A percentile compares a stretch with the other conserved stretches of the same genome.
These are phyloP conservation scores for Penicillium macrosclerotiorum DNA, from an alignment of 495 filamentous ascomycete species.

Conservation along the genomic window DNA sequence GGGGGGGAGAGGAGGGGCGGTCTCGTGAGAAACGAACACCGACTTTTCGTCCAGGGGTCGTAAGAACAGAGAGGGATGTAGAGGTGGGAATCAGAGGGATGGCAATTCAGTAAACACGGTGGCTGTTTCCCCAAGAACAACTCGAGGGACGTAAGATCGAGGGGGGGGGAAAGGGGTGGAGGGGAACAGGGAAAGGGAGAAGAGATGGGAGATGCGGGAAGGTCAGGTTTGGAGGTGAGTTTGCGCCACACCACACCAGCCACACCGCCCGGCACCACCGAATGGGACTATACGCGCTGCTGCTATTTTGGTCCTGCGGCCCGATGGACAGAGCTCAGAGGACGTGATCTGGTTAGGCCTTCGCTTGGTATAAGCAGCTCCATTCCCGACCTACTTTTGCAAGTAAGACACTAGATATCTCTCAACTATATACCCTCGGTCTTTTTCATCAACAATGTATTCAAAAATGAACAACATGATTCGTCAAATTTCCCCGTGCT, in stretches of 20 bases:
- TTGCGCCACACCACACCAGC: constrained; percentile 26
- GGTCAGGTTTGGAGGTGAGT: constrained; percentile 30
- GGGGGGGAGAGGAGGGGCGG: constrained; percentile 38
- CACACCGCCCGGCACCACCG: constrained; percentile 24
- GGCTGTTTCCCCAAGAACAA: constrained; percentile 15
- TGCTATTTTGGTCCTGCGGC: too few relatives aligned
- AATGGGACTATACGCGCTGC: too few relatives aligned
- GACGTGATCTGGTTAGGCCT: not conserved
- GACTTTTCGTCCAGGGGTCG: constrained; percentile 17
- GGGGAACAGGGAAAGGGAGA: constrained; percentile 24
- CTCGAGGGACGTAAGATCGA: constrained; percentile 24
- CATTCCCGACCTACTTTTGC: too few relatives aligned
- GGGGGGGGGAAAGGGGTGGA: constrained; percentile 6
- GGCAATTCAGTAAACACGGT: constrained; percentile 15
- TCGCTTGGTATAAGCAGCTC: not conserved
- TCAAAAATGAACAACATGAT: too few relatives aligned
- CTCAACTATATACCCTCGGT: too few relatives aligned
- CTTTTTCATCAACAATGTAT: too few relatives aligned
- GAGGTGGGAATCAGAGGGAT: constrained; percentile 9
- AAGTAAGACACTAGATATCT: too few relatives aligned
- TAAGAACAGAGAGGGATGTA: constrained; percentile 8
- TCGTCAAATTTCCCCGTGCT: too few relatives aligned
- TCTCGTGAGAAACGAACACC: constrained; percentile 39
- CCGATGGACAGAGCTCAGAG: too few relatives aligned
- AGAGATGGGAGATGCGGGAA: constrained; percentile 26